Percentiles rank a stretch among this genome's conserved stretches.
phyloP scores from a whole-genome alignment of 371 early-diverging fungal species.

The Rhizomucor miehei region DNA sequence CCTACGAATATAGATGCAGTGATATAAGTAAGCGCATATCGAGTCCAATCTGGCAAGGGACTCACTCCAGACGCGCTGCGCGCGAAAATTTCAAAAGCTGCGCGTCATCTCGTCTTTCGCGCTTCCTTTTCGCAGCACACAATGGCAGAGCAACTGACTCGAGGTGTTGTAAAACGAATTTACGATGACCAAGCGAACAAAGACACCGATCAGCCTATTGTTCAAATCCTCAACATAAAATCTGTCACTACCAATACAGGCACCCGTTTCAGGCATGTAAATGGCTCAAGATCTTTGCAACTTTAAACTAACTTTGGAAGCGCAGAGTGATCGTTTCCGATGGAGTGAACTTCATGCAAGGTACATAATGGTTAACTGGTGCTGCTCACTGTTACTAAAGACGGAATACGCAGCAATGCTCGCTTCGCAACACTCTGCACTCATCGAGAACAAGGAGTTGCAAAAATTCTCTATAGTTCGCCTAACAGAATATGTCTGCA shows the following conservation, averaged over 20 bases:
- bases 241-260: constrained; percentile 27
- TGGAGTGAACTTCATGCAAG: constrained; percentile 65
- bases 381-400: background rate
- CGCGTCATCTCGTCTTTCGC: too few relatives aligned
- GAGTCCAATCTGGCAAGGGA: too few relatives aligned
- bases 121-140: too few relatives aligned
- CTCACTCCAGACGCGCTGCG: too few relatives aligned
- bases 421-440: constrained; percentile 48
- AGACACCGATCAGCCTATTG: constrained; percentile 26
- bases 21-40: too few relatives aligned
- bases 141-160: background rate
- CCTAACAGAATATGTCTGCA: constrained; percentile 50
- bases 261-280: constrained; percentile 47
- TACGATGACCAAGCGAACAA: constrained; percentile 26
- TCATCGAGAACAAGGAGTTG: constrained; percentile 30
- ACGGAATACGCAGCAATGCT: constrained; percentile 54
- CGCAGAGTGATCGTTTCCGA: constrained; percentile 67
- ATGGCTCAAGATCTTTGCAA: background rate
- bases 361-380: constrained; percentile 20
- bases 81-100: too few relatives aligned
- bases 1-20: too few relatives aligned
- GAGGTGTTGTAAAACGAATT: constrained; percentile 28
- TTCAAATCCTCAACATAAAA: constrained; percentile 69
- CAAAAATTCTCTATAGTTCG: constrained; percentile 46
- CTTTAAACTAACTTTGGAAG: background rate